Percentiles rank a stretch among this genome's conserved stretches.
phyloP scores from a whole-genome alignment of 2,329 filamentous ascomycete species.

The Claviceps paspali region DNA sequence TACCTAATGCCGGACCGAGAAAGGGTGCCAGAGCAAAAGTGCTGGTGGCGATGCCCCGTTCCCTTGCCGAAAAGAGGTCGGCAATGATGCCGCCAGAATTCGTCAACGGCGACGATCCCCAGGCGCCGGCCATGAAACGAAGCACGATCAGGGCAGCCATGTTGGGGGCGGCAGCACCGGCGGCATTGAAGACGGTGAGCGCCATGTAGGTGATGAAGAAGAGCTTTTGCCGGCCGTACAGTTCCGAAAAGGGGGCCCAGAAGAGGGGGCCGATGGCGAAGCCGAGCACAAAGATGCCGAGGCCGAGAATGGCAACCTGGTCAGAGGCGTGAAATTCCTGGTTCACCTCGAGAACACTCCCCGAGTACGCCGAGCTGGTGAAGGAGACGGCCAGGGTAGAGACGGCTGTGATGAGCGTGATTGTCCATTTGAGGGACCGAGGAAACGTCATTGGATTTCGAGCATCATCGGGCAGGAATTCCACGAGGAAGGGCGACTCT shows the following conservation, averaged over 20 bases:
- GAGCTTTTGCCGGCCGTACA: constrained; percentile 45
- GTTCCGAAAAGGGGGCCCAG: constrained; percentile 51
- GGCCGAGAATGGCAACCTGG: constrained; percentile 43
- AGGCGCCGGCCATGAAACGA: constrained; percentile 51
- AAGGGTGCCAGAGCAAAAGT: constrained; percentile 50
- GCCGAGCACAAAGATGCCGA: constrained; percentile 49
- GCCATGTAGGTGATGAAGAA: constrained; percentile 43
- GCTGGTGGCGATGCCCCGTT: constrained; percentile 42
- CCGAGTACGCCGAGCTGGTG: constrained; percentile 51
- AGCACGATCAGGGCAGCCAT: constrained; percentile 47
- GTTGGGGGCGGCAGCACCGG: constrained; percentile 38
- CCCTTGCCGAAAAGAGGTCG: constrained; percentile 40
- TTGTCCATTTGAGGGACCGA: constrained; percentile 44
- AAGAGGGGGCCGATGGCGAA: constrained; percentile 47
- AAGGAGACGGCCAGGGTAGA: constrained; percentile 57
- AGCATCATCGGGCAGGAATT: constrained; percentile 50
- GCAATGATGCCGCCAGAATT: constrained; percentile 49
- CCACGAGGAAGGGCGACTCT: constrained; percentile 52
- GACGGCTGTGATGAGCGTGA: constrained; percentile 47
- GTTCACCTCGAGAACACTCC: constrained; percentile 38
- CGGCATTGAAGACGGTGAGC: constrained; percentile 47
- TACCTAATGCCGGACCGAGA: constrained; percentile 41
- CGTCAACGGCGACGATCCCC: constrained; percentile 46
- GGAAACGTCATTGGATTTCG: constrained; percentile 51
- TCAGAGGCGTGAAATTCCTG: constrained; percentile 33